phyloP scores from a whole-genome alignment of 805 yeast genomes.

The Schizosaccharomyces octosporus region DNA sequence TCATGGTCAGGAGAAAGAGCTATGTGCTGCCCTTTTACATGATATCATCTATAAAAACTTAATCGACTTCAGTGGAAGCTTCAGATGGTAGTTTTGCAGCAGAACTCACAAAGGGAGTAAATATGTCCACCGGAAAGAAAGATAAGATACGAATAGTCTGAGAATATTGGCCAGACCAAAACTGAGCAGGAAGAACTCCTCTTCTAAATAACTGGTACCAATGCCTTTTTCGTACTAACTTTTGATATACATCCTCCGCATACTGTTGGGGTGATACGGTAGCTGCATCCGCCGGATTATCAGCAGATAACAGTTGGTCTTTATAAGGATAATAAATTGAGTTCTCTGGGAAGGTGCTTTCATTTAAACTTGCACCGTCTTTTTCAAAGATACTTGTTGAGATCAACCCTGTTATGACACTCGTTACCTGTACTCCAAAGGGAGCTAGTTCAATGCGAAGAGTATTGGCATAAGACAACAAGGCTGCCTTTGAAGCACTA shows the following conservation, averaged over 20 bases:
- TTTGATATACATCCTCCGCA: background rate
- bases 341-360: background rate
- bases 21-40: no score
- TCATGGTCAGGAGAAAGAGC: no score
- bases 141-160: background rate
- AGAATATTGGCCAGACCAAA: background rate
- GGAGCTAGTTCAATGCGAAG: conserved; percentile 3
- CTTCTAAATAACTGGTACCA: background rate
- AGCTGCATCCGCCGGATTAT: background rate
- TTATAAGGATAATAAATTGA: conserved; percentile 1
- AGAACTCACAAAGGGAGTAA: background rate
- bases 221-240: background rate
- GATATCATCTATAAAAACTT: no score
- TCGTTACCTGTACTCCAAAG: conserved; percentile 1
- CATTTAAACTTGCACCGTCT: background rate
- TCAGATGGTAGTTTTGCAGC: background rate
- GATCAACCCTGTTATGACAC: conserved; percentile 1
- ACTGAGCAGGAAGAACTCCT: background rate
- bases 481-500: conserved; percentile 4
- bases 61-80: background rate
- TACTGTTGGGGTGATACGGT: background rate
- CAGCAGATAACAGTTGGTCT: background rate
- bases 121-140: background rate
- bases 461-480: conserved; percentile 2
- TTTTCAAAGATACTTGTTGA: background rate